Base-by-base conservation (phyloP, 1,284 basidiomycete species). In the Inonotus obliquus region DNA sequence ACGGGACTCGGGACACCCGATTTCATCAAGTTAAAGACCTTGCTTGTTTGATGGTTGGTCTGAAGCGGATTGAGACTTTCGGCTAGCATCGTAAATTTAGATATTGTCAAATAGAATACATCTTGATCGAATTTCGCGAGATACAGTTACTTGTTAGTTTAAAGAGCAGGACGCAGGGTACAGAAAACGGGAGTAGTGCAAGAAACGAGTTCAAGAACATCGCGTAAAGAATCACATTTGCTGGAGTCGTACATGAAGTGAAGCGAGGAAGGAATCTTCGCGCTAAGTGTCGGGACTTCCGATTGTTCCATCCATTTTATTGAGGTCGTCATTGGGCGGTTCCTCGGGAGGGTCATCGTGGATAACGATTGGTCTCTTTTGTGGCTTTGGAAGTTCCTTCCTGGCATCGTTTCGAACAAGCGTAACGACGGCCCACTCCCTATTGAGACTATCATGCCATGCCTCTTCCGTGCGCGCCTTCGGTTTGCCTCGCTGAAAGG, bases 1-100 rank as follows among this genome's bases (percentile, higher is more conserved):
- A 64, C 63, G 11, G 63, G 63, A 7, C 38, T 64, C 19, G 63
- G 63, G 7, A 64, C 63, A 1, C 63, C 63, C 13, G 63, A 64
- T 38, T 64, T 64, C 38, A 39, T 61, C 37, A 58, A 55, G 37
- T 44, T 64, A 25, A 63, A 60, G 27, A 51, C 58, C 19, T 45
- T 62, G 49, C 23, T 63, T 14, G 58, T 29, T 23, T 59, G 44
- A 61, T 19, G 13, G 25, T 11, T 23, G 19, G 19, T 44, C 41
- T 17, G 17, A 44, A 44, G 41, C 13, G n/a, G 10, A n/a, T 14
- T 17, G 19, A 6, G n/a, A 7, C 17, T 44, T 21, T n/a, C 17
- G 9, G 19, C 13, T n/a, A 2, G 10, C 14, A 21, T 44, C 13
- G 19, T 44, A 44, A 7, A 44, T 7, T 21, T 44, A n/a, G 41